Conservation (phyloP, 768 basidiomycete genomes). For the Boletus pseudopeckii region DNA sequence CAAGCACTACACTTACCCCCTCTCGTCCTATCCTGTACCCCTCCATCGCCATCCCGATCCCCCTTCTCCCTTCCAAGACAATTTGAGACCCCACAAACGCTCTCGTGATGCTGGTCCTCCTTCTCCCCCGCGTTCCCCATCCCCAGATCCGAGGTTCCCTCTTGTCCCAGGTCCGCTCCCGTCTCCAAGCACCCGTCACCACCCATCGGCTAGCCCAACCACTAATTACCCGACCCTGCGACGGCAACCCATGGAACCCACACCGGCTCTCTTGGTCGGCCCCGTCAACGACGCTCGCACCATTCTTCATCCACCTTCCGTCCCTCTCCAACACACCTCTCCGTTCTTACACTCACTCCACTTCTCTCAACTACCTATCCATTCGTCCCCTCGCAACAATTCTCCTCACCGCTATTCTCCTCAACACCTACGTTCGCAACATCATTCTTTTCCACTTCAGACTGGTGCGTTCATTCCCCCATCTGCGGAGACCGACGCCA, state of each 20-base stretch:
- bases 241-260: slow-evolving; percentile 15
- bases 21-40: background rate
- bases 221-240: slow-evolving; percentile 23
- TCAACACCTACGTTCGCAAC: slow-evolving; percentile 14
- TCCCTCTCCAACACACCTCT: slow-evolving; percentile 12
- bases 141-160: slow-evolving; percentile 9
- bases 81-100: slow-evolving; percentile 24
- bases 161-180: background rate
- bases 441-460: slow-evolving; percentile 10
- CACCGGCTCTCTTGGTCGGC: background rate
- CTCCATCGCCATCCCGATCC: background rate
- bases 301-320: slow-evolving; percentile 1
- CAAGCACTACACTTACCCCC: background rate
- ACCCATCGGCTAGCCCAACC: slow-evolving; percentile 21
- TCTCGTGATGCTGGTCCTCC: slow-evolving; percentile 12
- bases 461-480: background rate
- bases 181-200: slow-evolving; percentile 19
- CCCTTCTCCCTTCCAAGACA: slow-evolving; percentile 5
- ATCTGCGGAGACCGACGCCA: background rate
- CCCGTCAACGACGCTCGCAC: slow-evolving; percentile 6
- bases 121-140: slow-evolving; percentile 11
- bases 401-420: slow-evolving; percentile 23
- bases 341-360: slow-evolving; percentile 15
- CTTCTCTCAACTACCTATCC: background rate
- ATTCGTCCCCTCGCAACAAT: slow-evolving; percentile 13